phyloP scores from a whole-genome alignment of 139 green algal species.

The Deuterostichococcus epilithicus region DNA sequence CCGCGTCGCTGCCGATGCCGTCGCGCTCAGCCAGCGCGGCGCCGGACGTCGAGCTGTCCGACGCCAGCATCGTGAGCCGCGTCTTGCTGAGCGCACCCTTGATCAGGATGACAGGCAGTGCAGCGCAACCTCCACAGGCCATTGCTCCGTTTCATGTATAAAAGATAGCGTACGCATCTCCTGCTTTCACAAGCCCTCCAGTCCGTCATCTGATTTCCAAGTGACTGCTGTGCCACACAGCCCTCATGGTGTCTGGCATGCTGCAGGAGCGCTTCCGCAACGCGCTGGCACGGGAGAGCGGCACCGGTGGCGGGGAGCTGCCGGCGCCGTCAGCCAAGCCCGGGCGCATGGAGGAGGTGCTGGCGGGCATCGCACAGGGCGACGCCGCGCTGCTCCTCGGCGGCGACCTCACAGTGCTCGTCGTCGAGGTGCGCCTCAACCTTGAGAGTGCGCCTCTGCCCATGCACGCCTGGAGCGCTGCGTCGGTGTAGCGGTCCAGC shows the following conservation, averaged over 20 bases:
- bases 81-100: too few species aligned
- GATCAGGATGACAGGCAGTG: too few species aligned
- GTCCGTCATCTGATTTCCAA: too few species aligned
- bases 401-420: conserved; percentile 48
- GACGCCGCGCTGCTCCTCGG: conserved; percentile 52
- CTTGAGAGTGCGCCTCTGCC: neutral
- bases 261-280: neutral
- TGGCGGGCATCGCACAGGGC: conserved; percentile 5
- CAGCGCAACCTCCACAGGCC: too few species aligned
- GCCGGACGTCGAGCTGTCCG: neutral
- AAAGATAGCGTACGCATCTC: too few species aligned
- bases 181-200: too few species aligned
- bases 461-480: neutral
- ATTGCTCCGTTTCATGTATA: too few species aligned
- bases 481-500: too few species aligned
- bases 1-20: neutral
- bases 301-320: neutral
- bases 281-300: neutral
- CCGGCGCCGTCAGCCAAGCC: too few species aligned
- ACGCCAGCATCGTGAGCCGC: neutral
- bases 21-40: neutral
- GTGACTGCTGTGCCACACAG: too few species aligned
- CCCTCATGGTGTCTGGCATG: too few species aligned
- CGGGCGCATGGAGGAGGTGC: neutral
- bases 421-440: conserved; percentile 15